Base-by-base conservation (phyloP, 2,329 filamentous ascomycete species). In the Aspergillus spinulosporus region DNA sequence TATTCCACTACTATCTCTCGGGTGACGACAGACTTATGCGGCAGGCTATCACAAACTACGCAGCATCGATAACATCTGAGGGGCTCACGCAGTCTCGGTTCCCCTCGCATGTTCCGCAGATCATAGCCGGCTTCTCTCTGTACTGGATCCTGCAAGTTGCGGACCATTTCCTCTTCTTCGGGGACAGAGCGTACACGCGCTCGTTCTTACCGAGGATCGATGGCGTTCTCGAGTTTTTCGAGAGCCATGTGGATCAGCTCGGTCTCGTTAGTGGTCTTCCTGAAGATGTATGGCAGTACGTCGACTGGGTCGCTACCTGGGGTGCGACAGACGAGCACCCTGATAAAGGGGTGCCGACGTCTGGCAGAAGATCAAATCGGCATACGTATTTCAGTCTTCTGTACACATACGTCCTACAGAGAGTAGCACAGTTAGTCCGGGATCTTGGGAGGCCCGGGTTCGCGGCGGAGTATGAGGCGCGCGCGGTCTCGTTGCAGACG, bases 341-440 rank as follows among this genome's bases (percentile, higher is more conserved):
- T 0, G 70, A 73, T 32, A 74, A 73, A 45, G 76, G 76, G 3
- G 74, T 77, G 0, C 75, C 76, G 0, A 72, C 71, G 0, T 71
- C 74, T 0, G 74, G 71, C 3, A 63, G 71, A 6, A 63, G 62
- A 9, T 69, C 72, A 2, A 76, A 76, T 46, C 53, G 68, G 3
- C 72, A 75, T 43, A 75, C 76, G 0, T 78, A 76, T 54, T 72
- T 72, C 57, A 77, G 69, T 49, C 62, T 74, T 63, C 60, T 78
- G 0, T 77, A 76, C 49, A 72, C 72, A 0, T 74, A 72, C 45
- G 67, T 69, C 0, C 62, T 79, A 0, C 64, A 67, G 3, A 62
- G 70, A 29, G 69, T 68, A 0, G 73, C 76, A 0, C 8, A 48
- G 1, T 65, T 79, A 0, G 49, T 72, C 2, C 64, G 62, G 4